These are phyloP conservation scores for Fusarium nurragi DNA, from an alignment of 2,329 filamentous ascomycete genomes.

Conservation along the genomic window DNA sequence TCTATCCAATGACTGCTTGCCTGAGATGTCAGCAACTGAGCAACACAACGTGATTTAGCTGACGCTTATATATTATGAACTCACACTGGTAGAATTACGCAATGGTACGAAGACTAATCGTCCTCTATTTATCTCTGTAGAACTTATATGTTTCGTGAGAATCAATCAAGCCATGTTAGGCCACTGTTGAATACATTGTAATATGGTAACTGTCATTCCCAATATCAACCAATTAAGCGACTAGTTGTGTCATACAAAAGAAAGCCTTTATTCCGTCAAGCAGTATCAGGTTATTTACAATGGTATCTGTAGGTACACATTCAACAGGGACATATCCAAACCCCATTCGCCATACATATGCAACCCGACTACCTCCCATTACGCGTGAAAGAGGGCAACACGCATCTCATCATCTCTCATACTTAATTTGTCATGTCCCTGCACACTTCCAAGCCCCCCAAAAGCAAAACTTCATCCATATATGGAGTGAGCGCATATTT, in stretches of 20 bases:
- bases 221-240: neutral
- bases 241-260: neutral
- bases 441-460: constrained; percentile 4
- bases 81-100: too few relatives aligned
- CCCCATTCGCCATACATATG: constrained; percentile 39
- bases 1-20: constrained; percentile 1
- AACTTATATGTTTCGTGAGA: too few relatives aligned
- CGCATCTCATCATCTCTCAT: constrained; percentile 33
- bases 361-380: constrained; percentile 25
- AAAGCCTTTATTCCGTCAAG: constrained; percentile 21
- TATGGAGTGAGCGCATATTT: constrained; percentile 18
- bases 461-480: constrained; percentile 25
- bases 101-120: too few relatives aligned
- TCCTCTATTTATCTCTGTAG: too few relatives aligned
- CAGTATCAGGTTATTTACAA: constrained; percentile 28
- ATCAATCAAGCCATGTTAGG: too few relatives aligned
- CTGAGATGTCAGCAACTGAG: constrained; percentile 12
- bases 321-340: constrained; percentile 34
- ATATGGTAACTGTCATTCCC: neutral
- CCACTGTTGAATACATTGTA: too few relatives aligned
- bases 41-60: too few relatives aligned
- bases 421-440: constrained; percentile 26
- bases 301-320: constrained; percentile 34
- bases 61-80: too few relatives aligned
- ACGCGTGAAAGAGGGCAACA: constrained; percentile 26